phyloP scores from a whole-genome alignment of 805 yeast species.

The Candida stauntonica region DNA sequence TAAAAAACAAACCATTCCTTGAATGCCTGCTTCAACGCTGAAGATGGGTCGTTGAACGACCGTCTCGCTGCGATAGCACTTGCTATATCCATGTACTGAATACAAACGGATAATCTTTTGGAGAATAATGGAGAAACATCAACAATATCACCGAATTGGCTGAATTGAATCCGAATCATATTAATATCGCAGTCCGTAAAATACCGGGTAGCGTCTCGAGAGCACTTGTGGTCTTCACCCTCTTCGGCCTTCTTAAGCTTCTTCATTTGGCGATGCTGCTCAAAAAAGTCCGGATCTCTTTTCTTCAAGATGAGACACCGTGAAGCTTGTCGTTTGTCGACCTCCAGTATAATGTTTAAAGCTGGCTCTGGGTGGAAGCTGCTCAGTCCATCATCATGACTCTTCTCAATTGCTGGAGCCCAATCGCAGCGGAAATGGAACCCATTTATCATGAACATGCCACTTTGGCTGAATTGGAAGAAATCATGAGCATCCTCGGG shows the following conservation, averaged over 20 bases:
- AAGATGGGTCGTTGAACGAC: constrained; percentile 33
- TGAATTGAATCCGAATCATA: constrained; percentile 46
- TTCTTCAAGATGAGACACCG: not conserved
- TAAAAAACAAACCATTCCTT: constrained; percentile 61
- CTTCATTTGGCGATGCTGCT: too few species aligned
- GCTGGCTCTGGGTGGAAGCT: too few species aligned
- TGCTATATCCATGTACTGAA: constrained; percentile 54
- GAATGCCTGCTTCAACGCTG: constrained; percentile 42
- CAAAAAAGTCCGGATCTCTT: too few species aligned
- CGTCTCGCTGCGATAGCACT: constrained; percentile 58
- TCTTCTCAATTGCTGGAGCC: constrained; percentile 27
- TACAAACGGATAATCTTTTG: constrained; percentile 53
- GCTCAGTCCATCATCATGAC: not conserved
- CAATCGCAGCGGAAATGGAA: constrained; percentile 42
- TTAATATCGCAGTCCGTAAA: constrained; percentile 43
- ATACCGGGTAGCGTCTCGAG: not conserved
- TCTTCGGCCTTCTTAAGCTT: too few species aligned
- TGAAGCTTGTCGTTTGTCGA: too few species aligned
- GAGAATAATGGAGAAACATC: constrained; percentile 67
- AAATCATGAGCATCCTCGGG: constrained; percentile 52
- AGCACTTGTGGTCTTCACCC: not conserved
- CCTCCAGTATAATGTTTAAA: too few species aligned
- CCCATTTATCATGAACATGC: constrained; percentile 59
- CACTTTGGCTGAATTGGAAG: constrained; percentile 45
- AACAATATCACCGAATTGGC: constrained; percentile 51